Evolutionary conservation across 2,329 filamentous ascomycete genomes (phyloP), one percentile per base, ranked within the genome.

Genomic region (Colletotrichum cuscutae): DNA sequence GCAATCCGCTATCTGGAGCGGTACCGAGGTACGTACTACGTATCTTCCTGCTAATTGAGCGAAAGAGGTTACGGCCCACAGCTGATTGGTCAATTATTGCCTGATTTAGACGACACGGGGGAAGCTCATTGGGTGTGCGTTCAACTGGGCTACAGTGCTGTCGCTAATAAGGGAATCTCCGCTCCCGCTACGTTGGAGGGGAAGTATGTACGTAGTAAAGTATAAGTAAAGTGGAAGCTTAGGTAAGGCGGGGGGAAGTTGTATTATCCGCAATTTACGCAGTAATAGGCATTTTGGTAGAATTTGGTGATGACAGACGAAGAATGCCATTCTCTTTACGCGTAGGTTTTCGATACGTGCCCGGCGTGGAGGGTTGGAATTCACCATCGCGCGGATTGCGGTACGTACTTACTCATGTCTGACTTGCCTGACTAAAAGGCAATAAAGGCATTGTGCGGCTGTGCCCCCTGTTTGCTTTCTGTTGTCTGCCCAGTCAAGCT

Each of bases 161-260:
- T 59, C 54, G 70, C 71, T 67, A 11, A 56, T 70, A 65, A 71
- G 56, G 71, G 71, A 73, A 73, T 73, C 71, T 73, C 71, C 71
- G 71, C 71, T 65, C 64, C 63, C 54, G 37, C 37, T 42, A 19
- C 37, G 37, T 42, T 42, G 37, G 37, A 42, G 37, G 37, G 42
- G 42, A 49, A 32, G 2, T 13, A 42, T 7, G 37, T 19, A 46
- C 8, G 30, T 3, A 19, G 42, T 2, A n/a, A 4, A 46, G 42
- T n/a, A n/a, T 49, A 19, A 19, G 42, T n/a, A 49, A 49, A 49
- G 42, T 49, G 4, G 7, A 22, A 49, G 42, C 15, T 49, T 49
- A 49, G 42, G 19, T 49, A 49, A 49, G 19, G 19, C 19, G 19
- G 19, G 42, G 42, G 42, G 19, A 22, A 49, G 15, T 49, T 49